Percentiles rank a stretch among this genome's conserved stretches.
These are phyloP conservation scores for Trifolium pratense DNA, from an alignment of 306 rosid species.

Conservation along the genomic window DNA sequence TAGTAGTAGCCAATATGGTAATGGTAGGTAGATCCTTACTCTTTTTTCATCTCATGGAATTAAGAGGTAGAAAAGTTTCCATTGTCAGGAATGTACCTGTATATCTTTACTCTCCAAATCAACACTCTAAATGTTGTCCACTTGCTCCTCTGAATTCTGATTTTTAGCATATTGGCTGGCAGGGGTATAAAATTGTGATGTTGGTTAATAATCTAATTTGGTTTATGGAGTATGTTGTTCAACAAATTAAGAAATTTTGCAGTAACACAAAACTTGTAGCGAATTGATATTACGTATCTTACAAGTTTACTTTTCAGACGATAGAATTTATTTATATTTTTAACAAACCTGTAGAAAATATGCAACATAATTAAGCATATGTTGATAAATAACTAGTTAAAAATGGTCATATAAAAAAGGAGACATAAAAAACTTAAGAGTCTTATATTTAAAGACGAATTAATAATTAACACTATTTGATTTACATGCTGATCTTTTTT, in stretches of 20 bases:
- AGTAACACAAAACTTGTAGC: background rate
- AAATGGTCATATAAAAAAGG: background rate
- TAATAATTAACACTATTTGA: background rate
- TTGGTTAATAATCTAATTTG: background rate
- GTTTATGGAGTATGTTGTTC: background rate
- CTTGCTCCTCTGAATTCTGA: background rate
- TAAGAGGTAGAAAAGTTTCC: slow-evolving; percentile 1
- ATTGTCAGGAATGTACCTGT: background rate
- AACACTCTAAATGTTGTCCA: slow-evolving; percentile 21
- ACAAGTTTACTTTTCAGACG: background rate
- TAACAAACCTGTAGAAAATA: background rate
- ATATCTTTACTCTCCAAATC: slow-evolving; percentile 1
- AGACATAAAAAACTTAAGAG: background rate
- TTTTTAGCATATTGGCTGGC: background rate
- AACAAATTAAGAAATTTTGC: background rate
- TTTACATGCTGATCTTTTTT: background rate
- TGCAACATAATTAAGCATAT: background rate
- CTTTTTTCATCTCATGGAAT: slow-evolving; percentile 34
- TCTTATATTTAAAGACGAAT: background rate
- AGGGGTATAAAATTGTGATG: background rate
- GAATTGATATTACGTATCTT: no score
- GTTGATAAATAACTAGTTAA: background rate
- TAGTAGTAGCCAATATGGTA: background rate
- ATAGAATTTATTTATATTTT: no score
- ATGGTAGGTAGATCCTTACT: slow-evolving; percentile 7